Conservation (phyloP, 2,329 filamentous ascomycete genomes). For the Curvularia verruculosa region DNA sequence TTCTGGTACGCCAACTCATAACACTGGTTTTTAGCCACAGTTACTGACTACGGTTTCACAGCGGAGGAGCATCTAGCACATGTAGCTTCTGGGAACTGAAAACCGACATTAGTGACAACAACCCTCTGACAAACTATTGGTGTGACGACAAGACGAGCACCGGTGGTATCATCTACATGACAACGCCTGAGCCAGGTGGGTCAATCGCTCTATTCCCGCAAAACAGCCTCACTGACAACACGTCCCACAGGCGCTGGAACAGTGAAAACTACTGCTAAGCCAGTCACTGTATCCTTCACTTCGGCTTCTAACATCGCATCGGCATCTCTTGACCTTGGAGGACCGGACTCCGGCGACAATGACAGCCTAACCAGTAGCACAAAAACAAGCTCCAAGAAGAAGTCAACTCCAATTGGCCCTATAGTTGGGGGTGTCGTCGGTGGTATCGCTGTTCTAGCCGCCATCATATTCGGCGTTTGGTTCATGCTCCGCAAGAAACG, state of each 20-base stretch:
- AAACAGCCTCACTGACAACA: slow-evolving; percentile 1
- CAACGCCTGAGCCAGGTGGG: slow-evolving; percentile 13
- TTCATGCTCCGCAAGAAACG: slow-evolving; percentile 20
- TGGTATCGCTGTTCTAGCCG: slow-evolving; percentile 22
- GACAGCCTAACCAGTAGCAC: not conserved
- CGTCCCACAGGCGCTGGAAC: not conserved
- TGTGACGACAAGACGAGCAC: slow-evolving; percentile 15
- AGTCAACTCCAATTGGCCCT: slow-evolving; percentile 20
- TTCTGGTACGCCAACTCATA: slow-evolving; percentile 12
- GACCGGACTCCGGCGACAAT: not conserved
- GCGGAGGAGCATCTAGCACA: slow-evolving; percentile 12
- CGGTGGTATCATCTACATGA: slow-evolving; percentile 15
- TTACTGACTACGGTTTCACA: not conserved
- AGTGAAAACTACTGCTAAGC: not conserved
- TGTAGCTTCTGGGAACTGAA: slow-evolving; percentile 18
- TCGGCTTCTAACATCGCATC: not conserved
- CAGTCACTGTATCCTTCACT: slow-evolving; percentile 5
- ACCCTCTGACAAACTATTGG: slow-evolving; percentile 22
- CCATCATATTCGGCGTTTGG: slow-evolving; percentile 18
- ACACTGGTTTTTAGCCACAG: not conserved
- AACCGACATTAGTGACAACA: slow-evolving; percentile 16
- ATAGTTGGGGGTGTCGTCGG: slow-evolving; percentile 30
- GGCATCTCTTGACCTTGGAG: not conserved
- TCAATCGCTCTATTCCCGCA: too few relatives aligned
- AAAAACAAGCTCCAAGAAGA: not conserved